Evolutionary conservation across 164 flowering plant genomes (phyloP).

Genomic region (Euptelea pleiosperma): DNA sequence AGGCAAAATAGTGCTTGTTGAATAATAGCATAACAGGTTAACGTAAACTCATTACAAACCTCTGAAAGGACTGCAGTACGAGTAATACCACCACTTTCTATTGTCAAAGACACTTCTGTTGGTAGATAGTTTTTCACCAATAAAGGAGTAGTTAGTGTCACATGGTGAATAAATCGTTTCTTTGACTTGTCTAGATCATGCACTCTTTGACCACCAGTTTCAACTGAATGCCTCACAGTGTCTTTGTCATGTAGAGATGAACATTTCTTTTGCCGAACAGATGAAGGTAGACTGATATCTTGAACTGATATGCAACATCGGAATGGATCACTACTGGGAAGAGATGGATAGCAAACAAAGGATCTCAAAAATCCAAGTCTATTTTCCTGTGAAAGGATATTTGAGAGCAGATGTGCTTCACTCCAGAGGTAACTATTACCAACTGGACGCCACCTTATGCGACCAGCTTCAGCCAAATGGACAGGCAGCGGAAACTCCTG

Average conservation of each 20-base stretch:
- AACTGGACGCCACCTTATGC: constrained; percentile 87
- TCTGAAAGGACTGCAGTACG: constrained; percentile 50
- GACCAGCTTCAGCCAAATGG: constrained; percentile 92
- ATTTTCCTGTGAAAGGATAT: constrained; percentile 58
- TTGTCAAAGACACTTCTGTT: constrained; percentile 40
- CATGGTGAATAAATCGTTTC: constrained; percentile 46
- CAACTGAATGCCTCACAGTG: constrained; percentile 17
- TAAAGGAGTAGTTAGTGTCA: constrained; percentile 71
- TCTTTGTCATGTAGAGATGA: constrained; percentile 19
- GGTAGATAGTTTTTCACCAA: constrained; percentile 73
- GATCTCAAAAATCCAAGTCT: constrained; percentile 66
- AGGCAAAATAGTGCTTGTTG: background rate
- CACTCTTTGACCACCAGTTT: constrained; percentile 8
- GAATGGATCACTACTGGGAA: constrained; percentile 81
- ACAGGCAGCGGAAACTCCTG: constrained; percentile 85
- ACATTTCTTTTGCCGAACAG: constrained; percentile 22
- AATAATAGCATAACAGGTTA: background rate
- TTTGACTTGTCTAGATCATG: constrained; percentile 24
- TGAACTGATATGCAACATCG: constrained; percentile 87
- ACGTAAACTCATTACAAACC: constrained; percentile 40
- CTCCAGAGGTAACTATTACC: constrained; percentile 86
- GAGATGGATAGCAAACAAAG: constrained; percentile 89
- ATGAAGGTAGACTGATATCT: constrained; percentile 44
- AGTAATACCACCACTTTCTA: constrained; percentile 69
- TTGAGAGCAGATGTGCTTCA: constrained; percentile 73